A percentile compares a stretch with the other conserved stretches of the same genome.
Conservation (phyloP, 2,329 filamentous ascomycete species). For the Apiospora aurea region DNA sequence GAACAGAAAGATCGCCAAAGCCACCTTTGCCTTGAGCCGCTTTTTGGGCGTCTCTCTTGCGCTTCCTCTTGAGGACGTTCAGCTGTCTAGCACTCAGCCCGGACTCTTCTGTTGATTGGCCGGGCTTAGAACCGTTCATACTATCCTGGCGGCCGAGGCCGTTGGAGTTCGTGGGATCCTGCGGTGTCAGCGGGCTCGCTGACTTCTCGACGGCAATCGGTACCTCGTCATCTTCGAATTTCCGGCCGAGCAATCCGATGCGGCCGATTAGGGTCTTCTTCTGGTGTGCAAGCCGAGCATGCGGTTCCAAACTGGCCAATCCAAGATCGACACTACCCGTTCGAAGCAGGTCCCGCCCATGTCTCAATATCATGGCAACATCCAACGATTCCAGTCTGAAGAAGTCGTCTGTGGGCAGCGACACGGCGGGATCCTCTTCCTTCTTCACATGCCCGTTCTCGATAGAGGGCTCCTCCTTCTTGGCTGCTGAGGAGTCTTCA, state of each 20-base stretch:
- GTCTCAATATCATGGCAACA: slow-evolving; percentile 78
- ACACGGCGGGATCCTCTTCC: slow-evolving; percentile 63
- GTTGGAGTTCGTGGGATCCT: slow-evolving; percentile 47
- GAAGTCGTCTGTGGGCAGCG: slow-evolving; percentile 62
- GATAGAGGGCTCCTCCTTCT: slow-evolving; percentile 50
- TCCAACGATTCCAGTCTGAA: slow-evolving; percentile 80
- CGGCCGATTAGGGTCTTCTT: slow-evolving; percentile 87
- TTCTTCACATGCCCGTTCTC: slow-evolving; percentile 62
- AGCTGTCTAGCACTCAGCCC: slow-evolving; percentile 90
- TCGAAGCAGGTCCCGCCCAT: slow-evolving; percentile 83
- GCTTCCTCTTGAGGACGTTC: slow-evolving; percentile 92
- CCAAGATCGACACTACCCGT: slow-evolving; percentile 88
- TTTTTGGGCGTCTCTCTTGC: slow-evolving; percentile 87
- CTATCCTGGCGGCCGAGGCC: slow-evolving; percentile 47
- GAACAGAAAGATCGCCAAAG: slow-evolving; percentile 83
- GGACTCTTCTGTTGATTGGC: slow-evolving; percentile 64
- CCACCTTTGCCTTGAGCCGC: slow-evolving; percentile 86
- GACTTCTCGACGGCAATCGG: slow-evolving; percentile 66
- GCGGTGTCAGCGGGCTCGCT: slow-evolving; percentile 53
- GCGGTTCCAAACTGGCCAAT: slow-evolving; percentile 81
- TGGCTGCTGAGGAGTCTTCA: slow-evolving; percentile 58
- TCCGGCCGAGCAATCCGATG: slow-evolving; percentile 84
- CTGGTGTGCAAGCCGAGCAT: slow-evolving; percentile 81
- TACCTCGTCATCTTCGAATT: slow-evolving; percentile 84
- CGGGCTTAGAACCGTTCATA: slow-evolving; percentile 43